These are phyloP conservation scores for Xylaria palmicola DNA, from an alignment of 495 filamentous ascomycete genomes.

Conservation along the genomic window DNA sequence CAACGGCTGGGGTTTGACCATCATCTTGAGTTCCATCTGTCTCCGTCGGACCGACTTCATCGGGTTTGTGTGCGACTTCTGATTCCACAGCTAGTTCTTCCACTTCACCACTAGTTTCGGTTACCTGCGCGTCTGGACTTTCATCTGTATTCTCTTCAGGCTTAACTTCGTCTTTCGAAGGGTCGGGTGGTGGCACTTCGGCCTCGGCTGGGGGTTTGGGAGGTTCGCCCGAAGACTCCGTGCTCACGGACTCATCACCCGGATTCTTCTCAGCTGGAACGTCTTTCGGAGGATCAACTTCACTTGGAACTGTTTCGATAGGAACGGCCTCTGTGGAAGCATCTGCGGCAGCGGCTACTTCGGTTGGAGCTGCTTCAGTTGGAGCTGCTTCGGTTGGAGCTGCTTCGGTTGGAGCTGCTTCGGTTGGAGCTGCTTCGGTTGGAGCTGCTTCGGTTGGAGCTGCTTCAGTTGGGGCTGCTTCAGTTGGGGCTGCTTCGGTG, in stretches of 20 bases:
- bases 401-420: background rate
- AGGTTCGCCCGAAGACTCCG: background rate
- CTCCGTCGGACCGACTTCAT: background rate
- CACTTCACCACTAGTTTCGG: background rate
- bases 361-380: background rate
- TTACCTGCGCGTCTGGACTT: constrained; percentile 9
- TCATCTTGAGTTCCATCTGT: background rate
- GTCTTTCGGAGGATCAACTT: no score
- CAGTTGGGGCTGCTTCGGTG: background rate
- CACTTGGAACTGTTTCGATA: no score
- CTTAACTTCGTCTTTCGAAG: constrained; percentile 1
- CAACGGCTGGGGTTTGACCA: background rate
- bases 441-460: background rate
- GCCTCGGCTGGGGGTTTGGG: background rate
- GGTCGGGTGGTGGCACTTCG: background rate
- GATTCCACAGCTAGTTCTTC: constrained; percentile 4
- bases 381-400: background rate
- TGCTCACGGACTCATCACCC: background rate
- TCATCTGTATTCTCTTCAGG: constrained; percentile 15
- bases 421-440: background rate
- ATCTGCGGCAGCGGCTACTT: background rate
- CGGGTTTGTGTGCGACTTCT: constrained; percentile 17
- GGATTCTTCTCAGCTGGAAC: constrained; percentile 1
- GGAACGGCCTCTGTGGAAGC: background rate
- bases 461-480: background rate